Evolutionary conservation across 352 stramenopile genomes (phyloP).

Genomic region (Phytophthora pinifolia): DNA sequence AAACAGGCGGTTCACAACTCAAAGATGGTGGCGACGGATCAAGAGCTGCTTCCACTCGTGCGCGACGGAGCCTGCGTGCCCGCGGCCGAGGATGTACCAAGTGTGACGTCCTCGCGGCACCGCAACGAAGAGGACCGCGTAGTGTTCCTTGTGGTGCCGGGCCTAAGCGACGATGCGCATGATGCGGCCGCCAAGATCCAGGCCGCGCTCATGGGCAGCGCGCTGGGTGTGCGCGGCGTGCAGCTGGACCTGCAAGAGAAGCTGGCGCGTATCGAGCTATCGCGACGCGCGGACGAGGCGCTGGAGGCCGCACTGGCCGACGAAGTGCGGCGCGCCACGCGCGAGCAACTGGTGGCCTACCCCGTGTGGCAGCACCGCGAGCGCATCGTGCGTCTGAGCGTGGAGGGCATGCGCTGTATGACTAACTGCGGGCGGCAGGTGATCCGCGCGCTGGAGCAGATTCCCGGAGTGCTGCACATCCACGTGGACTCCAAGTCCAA

Average conservation of each 20-base stretch:
- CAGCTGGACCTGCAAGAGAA: conserved; percentile 68
- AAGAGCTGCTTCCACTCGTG: conserved; percentile 36
- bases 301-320: conserved; percentile 58
- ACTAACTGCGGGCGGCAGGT: conserved; percentile 84
- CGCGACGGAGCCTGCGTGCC: conserved; percentile 54
- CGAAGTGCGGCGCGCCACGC: conserved; percentile 48
- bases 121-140: conserved; percentile 53
- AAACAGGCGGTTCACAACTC: too few species aligned
- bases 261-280: conserved; percentile 65
- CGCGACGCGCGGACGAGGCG: conserved; percentile 35
- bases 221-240: conserved; percentile 43
- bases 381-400: conserved; percentile 68
- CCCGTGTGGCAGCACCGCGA: conserved; percentile 85
- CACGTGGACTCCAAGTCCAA: conserved; percentile 84
- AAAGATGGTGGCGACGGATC: conserved; percentile 26
- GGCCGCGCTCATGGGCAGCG: conserved; percentile 31
- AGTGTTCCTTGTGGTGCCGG: conserved; percentile 74
- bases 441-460: conserved; percentile 75
- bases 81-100: conserved; percentile 66
- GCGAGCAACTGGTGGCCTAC: conserved; percentile 57
- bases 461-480: conserved; percentile 83
- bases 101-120: conserved; percentile 65
- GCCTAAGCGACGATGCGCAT: conserved; percentile 32
- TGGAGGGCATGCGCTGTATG: conserved; percentile 89
- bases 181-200: conserved; percentile 32